phyloP scores from a whole-genome alignment of 2,329 filamentous ascomycete species.

The Neofusicoccum ribis region DNA sequence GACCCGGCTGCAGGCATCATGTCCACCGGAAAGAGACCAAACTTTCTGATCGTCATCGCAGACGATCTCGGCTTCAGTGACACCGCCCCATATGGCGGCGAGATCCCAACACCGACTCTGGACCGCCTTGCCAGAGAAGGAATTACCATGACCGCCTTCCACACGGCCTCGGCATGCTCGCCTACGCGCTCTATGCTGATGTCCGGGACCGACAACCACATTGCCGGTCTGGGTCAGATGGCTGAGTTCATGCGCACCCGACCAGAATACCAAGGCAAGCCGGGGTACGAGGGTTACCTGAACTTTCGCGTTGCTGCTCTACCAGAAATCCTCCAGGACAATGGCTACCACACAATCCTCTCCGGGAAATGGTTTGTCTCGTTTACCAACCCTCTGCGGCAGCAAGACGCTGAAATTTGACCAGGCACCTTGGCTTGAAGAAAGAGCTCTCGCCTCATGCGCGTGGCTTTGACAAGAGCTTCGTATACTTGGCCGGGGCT shows the following conservation, averaged over 20 bases:
- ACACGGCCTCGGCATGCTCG: constrained; percentile 21
- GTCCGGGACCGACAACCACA: constrained; percentile 19
- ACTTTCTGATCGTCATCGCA: constrained; percentile 32
- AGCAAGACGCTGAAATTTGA: background rate
- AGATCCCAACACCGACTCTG: constrained; percentile 21
- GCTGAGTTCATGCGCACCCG: background rate
- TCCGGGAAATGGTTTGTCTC: constrained; percentile 7
- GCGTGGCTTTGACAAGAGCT: constrained; percentile 16
- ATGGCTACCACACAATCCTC: constrained; percentile 12
- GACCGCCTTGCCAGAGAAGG: constrained; percentile 19
- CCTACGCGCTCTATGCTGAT: constrained; percentile 22
- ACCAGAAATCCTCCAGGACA: constrained; percentile 17
- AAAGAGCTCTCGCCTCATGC: constrained; percentile 15
- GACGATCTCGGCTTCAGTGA: constrained; percentile 25
- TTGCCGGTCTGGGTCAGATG: constrained; percentile 21
- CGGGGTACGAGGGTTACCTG: constrained; percentile 17
- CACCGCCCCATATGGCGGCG: constrained; percentile 20
- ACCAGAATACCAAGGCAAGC: constrained; percentile 8
- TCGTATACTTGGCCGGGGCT: constrained; percentile 9
- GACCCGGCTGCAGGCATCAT: background rate
- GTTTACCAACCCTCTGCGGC: fast-evolving
- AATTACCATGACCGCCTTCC: constrained; percentile 18
- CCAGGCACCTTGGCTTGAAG: constrained; percentile 15
- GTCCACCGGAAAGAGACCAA: constrained; percentile 18
- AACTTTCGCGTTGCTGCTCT: constrained; percentile 18